Evolutionary conservation across 1,139 yeast species (phyloP).

Genomic region (Candida sanyaensis): DNA sequence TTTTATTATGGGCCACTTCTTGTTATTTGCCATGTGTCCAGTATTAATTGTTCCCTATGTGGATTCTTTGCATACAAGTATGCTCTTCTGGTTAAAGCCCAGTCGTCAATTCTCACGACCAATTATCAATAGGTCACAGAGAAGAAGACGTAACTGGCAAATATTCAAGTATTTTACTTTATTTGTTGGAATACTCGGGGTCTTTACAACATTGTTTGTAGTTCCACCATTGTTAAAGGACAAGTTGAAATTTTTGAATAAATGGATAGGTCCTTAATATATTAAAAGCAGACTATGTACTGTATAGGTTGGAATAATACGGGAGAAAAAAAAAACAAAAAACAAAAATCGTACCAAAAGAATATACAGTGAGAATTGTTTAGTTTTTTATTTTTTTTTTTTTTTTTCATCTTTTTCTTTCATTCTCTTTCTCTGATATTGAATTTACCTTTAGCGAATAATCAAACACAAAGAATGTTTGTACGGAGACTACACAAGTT

Average conservation of each 20-base stretch:
- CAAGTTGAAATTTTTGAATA: slow-evolving; percentile 6
- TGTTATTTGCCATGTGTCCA: slow-evolving; percentile 64
- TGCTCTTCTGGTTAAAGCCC: slow-evolving; percentile 41
- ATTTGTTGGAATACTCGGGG: slow-evolving; percentile 19
- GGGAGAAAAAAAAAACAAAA: not conserved
- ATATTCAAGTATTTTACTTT: slow-evolving; percentile 21
- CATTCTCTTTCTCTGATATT: not conserved
- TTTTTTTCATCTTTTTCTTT: no score
- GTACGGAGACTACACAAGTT: slow-evolving; percentile 6
- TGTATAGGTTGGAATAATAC: no score
- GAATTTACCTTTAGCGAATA: no score
- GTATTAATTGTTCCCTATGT: slow-evolving; percentile 66
- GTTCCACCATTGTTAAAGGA: slow-evolving; percentile 12
- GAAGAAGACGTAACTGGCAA: slow-evolving; percentile 17
- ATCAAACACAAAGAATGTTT: not conserved
- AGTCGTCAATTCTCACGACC: slow-evolving; percentile 27
- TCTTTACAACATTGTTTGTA: slow-evolving; percentile 20
- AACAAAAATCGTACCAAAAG: not conserved
- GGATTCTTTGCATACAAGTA: slow-evolving; percentile 35
- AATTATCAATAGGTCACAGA: slow-evolving; percentile 24
- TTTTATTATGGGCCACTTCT: slow-evolving; percentile 65
- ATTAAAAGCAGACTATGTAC: no score
- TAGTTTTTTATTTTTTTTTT: not conserved
- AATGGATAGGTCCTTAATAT: not conserved
- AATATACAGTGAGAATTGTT: no score